Evolutionary conservation across 768 basidiomycete genomes (phyloP), one percentile per base, ranked within the genome.

Genomic region (Russula vinacea): DNA sequence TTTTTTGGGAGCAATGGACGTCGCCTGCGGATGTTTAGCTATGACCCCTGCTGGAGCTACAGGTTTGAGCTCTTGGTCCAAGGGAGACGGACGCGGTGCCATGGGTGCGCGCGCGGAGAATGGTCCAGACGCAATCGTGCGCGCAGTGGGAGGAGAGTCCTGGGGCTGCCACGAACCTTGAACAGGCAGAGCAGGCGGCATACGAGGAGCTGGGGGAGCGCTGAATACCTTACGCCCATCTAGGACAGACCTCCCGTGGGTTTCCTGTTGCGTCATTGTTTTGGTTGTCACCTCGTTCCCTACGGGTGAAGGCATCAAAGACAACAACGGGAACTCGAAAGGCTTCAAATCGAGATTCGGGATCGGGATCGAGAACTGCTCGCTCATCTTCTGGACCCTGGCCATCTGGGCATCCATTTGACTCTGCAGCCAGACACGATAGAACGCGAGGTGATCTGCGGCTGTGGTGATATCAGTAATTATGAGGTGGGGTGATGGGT

Each of bases 361-460:
- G 26, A 65, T 22, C 14, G 64, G 64, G 13, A 65, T 56, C n/a
- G 54, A 50, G 42, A 26, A 61, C 13, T 52, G 19, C 5, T 24
- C 35, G 55, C 64, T 56, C 64, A 65, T 65, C 0, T 47, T 54
- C 19, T 32, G 39, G 19, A 65, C 56, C 26, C 9, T 65, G 5
- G 59, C 59, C 40, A 56, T 61, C 42, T 65, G 64, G 4, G 16
- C 49, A 24, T 33, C 32, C 29, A 65, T 24, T 29, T 56, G 54
- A 13, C 32, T 26, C 19, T 57, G 29, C 24, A 65, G 40, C 64
- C 59, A 61, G 16, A 24, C 26, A 17, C 49, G 59, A 44, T 56
- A 61, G 6, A 24, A 2, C 10, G 64, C 19, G 2, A 65, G 49
- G 9, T 35, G 32, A 29, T 47, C 55, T 19, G 53, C 19, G 0